Percentiles rank a stretch among this genome's conserved stretches.
Conservation (phyloP, 2,329 filamentous ascomycete genomes). For the Aspergillus unguis region DNA sequence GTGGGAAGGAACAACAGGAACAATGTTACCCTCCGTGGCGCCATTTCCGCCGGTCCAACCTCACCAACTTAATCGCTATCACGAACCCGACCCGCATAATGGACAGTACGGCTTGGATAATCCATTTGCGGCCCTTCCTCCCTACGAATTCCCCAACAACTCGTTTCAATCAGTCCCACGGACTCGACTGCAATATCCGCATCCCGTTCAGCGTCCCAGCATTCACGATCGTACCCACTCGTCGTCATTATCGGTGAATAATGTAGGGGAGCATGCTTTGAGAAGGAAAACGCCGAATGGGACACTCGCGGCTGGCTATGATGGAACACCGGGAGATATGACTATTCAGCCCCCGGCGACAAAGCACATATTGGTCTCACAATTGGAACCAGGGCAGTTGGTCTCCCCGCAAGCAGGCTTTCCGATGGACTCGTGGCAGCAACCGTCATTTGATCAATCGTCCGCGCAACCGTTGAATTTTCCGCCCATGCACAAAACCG, state of each 20-base stretch:
- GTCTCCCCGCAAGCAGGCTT: conserved; percentile 32
- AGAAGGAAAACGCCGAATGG: conserved; percentile 91
- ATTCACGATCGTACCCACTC: conserved; percentile 26
- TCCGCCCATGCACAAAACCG: conserved; percentile 39
- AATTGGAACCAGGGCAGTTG: conserved; percentile 43
- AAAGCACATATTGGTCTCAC: conserved; percentile 78
- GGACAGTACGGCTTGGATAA: conserved; percentile 33
- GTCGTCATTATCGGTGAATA: conserved; percentile 21
- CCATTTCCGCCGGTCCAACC: conserved; percentile 43
- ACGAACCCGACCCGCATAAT: conserved; percentile 28
- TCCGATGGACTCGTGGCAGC: conserved; percentile 33
- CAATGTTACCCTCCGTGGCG: conserved; percentile 50
- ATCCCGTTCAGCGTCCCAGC: conserved; percentile 38
- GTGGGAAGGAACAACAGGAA: conserved; percentile 13
- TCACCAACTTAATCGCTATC: conserved; percentile 35
- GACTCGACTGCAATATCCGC: conserved; percentile 37
- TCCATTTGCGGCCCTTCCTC: conserved; percentile 22
- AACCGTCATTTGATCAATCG: conserved; percentile 27
- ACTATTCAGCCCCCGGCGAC: conserved; percentile 69
- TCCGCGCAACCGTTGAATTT: conserved; percentile 36
- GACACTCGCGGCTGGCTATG: conserved; percentile 87
- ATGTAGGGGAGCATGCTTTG: conserved; percentile 66
- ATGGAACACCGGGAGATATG: conserved; percentile 73
- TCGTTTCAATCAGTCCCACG: conserved; percentile 29
- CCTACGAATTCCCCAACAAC: conserved; percentile 26